Percentiles rank a stretch among this genome's conserved stretches.
Evolutionary conservation across 2,329 filamentous ascomycete species (phyloP).

Genomic region (Pseudogymnoascus sp.): DNA sequence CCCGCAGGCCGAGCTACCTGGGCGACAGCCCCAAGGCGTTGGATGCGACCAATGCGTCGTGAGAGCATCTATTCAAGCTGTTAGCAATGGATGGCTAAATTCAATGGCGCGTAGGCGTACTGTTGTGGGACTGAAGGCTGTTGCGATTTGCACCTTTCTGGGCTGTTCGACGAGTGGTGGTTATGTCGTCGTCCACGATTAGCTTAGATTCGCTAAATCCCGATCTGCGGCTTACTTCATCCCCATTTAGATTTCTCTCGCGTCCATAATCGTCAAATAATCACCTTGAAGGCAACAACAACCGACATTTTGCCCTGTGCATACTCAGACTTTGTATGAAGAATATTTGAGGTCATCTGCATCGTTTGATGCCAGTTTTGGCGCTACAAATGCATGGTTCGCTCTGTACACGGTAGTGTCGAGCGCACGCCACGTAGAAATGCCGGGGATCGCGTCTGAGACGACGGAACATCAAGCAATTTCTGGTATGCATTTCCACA

Average conservation of each 20-base stretch:
- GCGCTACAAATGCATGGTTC: constrained; percentile 52
- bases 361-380: constrained; percentile 48
- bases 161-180: constrained; percentile 32
- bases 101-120: not conserved
- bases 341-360: constrained; percentile 43
- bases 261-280: constrained; percentile 12
- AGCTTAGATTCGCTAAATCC: constrained; percentile 26
- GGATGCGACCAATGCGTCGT: constrained; percentile 37
- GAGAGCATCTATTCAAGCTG: constrained; percentile 34
- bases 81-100: not conserved
- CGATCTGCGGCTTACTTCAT: constrained; percentile 15
- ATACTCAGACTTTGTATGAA: constrained; percentile 49
- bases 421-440: constrained; percentile 27
- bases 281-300: constrained; percentile 18
- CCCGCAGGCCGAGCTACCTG: constrained; percentile 27
- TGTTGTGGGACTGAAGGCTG: constrained; percentile 13
- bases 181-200: constrained; percentile 47
- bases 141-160: constrained; percentile 11
- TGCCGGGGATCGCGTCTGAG: constrained; percentile 33
- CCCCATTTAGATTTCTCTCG: constrained; percentile 14
- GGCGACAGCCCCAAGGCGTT: constrained; percentile 32
- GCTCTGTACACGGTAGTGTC: constrained; percentile 46
- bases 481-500: constrained; percentile 21
- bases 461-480: constrained; percentile 28
- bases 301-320: constrained; percentile 44